These are phyloP conservation scores for Didymellaceae sp. DNA, from an alignment of 2,329 filamentous ascomycete species.

Conservation along the genomic window DNA sequence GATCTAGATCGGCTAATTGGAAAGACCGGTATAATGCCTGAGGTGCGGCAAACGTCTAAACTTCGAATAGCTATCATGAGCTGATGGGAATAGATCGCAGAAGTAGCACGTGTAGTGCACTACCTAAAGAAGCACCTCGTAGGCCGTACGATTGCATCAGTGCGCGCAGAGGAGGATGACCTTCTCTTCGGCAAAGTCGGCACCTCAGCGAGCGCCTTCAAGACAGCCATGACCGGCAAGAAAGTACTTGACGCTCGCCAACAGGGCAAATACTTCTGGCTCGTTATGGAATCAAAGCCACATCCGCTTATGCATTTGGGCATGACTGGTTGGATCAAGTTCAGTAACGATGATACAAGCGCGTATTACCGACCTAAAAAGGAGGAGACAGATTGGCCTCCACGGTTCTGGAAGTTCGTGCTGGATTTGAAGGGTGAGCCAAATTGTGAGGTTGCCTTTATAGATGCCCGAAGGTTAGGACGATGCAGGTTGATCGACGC, in stretches of 20 bases:
- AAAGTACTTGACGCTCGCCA: conserved; percentile 74
- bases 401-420: conserved; percentile 87
- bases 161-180: conserved; percentile 76
- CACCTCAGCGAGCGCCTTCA: conserved; percentile 76
- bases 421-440: conserved; percentile 67
- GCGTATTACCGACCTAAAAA: conserved; percentile 74
- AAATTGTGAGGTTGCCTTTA: conserved; percentile 76
- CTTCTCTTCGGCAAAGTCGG: conserved; percentile 92
- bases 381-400: conserved; percentile 77
- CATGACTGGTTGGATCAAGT: conserved; percentile 80
- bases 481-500: conserved; percentile 85
- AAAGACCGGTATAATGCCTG: conserved; percentile 39
- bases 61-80: neutral
- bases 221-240: conserved; percentile 75
- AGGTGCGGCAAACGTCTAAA: conserved; percentile 30
- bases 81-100: conserved; percentile 48
- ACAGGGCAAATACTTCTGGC: conserved; percentile 97
- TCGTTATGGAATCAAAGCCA: conserved; percentile 77
- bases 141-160: conserved; percentile 76
- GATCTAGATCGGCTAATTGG: neutral
- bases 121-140: conserved; percentile 84
- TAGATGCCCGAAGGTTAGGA: conserved; percentile 79
- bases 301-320: conserved; percentile 91
- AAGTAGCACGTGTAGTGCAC: conserved; percentile 83
- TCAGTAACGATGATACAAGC: conserved; percentile 76